Evolutionary conservation across 2,329 filamentous ascomycete genomes (phyloP).

Genomic region (Clonostachys rosea): DNA sequence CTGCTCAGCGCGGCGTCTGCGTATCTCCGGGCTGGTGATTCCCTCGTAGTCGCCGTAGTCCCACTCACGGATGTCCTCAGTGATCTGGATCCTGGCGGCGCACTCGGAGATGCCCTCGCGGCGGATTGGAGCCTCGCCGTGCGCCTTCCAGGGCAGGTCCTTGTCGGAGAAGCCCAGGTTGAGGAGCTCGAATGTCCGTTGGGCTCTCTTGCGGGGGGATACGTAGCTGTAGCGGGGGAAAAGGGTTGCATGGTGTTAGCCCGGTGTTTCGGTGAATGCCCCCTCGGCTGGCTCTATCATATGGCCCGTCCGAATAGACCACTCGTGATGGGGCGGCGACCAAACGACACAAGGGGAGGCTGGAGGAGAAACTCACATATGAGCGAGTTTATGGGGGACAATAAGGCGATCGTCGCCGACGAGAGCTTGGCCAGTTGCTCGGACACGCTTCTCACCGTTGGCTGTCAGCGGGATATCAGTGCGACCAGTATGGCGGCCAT

Average conservation of each 20-base stretch:
- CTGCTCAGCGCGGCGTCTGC: slow-evolving; percentile 46
- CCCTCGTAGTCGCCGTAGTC: slow-evolving; percentile 88
- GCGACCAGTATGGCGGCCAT: slow-evolving; percentile 76
- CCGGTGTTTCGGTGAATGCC: too few species aligned
- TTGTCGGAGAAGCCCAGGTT: slow-evolving; percentile 62
- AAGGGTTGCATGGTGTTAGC: not conserved
- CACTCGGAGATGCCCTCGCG: slow-evolving; percentile 39
- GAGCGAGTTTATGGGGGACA: slow-evolving; percentile 73
- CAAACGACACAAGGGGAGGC: too few species aligned
- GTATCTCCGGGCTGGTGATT: slow-evolving; percentile 67
- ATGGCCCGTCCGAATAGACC: too few species aligned
- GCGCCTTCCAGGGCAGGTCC: slow-evolving; percentile 62
- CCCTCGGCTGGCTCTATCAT: too few species aligned
- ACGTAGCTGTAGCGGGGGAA: slow-evolving; percentile 58
- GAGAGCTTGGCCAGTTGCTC: slow-evolving; percentile 75
- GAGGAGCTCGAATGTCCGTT: slow-evolving; percentile 85
- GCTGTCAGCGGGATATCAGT: slow-evolving; percentile 84
- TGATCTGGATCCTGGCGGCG: slow-evolving; percentile 59
- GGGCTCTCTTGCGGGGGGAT: slow-evolving; percentile 78
- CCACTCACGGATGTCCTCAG: slow-evolving; percentile 76
- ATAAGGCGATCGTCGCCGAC: slow-evolving; percentile 83
- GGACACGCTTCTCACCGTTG: slow-evolving; percentile 73
- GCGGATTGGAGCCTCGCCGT: slow-evolving; percentile 27
- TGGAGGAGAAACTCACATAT: slow-evolving; percentile 58
- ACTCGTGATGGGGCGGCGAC: too few species aligned